Evolutionary conservation across 1,284 basidiomycete species (phyloP).

Genomic region (Sporisorium scitamineum): DNA sequence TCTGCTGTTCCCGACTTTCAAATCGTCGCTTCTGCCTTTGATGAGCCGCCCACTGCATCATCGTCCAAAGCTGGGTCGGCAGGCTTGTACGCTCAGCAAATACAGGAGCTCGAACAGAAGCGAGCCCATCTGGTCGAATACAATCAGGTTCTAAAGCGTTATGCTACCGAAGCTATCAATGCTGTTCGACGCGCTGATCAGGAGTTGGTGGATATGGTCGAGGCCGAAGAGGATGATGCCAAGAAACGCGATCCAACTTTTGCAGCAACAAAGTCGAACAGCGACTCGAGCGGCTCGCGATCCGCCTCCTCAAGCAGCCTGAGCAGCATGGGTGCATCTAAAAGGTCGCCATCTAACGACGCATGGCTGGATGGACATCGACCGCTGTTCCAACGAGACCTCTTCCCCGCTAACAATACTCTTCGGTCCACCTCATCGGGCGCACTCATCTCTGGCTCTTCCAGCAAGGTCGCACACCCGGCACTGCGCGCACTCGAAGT

Average conservation of each 20-base stretch:
- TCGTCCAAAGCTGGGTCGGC: slow-evolving; percentile 18
- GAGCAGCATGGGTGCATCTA: slow-evolving; percentile 1
- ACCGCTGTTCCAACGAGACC: slow-evolving; percentile 49
- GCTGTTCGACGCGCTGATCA: slow-evolving; percentile 39
- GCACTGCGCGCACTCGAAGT: slow-evolving; percentile 41
- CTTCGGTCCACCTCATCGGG: slow-evolving; percentile 32
- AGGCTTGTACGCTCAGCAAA: slow-evolving; percentile 37
- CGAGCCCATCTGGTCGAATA: slow-evolving; percentile 45
- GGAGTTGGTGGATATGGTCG: slow-evolving; percentile 41
- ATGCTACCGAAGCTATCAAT: slow-evolving; percentile 55
- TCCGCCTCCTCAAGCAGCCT: slow-evolving; percentile 24
- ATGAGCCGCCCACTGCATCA: slow-evolving; percentile 20
- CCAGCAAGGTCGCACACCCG: slow-evolving; percentile 27
- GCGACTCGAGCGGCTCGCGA: slow-evolving; percentile 19
- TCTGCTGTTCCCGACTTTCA: slow-evolving; percentile 52
- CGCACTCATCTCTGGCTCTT: slow-evolving; percentile 23
- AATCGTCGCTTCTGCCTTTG: slow-evolving; percentile 44
- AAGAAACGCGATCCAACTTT: slow-evolving; percentile 23
- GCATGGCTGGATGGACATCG: slow-evolving; percentile 42
- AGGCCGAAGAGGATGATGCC: slow-evolving; percentile 39
- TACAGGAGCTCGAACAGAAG: slow-evolving; percentile 54
- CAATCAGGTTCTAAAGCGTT: slow-evolving; percentile 51
- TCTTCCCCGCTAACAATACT: slow-evolving; percentile 47
- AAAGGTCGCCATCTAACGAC: slow-evolving; percentile 16
- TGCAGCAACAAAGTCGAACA: slow-evolving; percentile 8